phyloP scores from a whole-genome alignment of 805 yeast genomes.

The Suhomyces vadensis region DNA sequence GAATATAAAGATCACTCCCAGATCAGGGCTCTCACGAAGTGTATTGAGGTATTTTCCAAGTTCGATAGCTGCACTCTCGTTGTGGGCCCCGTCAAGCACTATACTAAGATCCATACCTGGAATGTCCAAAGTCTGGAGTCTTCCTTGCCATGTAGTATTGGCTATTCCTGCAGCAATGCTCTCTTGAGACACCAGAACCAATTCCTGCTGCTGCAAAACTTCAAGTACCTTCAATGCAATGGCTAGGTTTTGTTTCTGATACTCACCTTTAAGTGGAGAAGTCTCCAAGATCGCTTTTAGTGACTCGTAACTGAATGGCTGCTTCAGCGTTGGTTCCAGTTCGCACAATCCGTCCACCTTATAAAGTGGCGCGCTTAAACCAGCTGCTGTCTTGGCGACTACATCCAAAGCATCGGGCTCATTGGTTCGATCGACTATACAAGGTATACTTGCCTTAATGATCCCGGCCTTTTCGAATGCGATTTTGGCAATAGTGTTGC shows the following conservation, averaged over 20 bases:
- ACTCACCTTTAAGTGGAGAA: slow-evolving; percentile 68
- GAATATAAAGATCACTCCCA: slow-evolving; percentile 56
- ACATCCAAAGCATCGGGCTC: slow-evolving; percentile 48
- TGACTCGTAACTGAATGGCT: neutral
- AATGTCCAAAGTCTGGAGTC: slow-evolving; percentile 55
- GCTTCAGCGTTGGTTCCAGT: neutral
- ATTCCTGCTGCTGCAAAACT: slow-evolving; percentile 28
- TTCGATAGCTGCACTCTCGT: slow-evolving; percentile 79
- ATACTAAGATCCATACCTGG: slow-evolving; percentile 29
- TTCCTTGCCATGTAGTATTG: slow-evolving; percentile 78
- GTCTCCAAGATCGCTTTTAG: slow-evolving; percentile 1
- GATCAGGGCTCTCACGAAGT: slow-evolving; percentile 17
- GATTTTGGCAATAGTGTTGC: slow-evolving; percentile 61
- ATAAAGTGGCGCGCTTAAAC: slow-evolving; percentile 27
- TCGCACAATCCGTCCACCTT: slow-evolving; percentile 21
- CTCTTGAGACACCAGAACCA: slow-evolving; percentile 42
- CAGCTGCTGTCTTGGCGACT: slow-evolving; percentile 39
- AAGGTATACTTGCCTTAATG: slow-evolving; percentile 58
- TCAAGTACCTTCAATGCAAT: slow-evolving; percentile 64
- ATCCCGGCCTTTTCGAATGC: slow-evolving; percentile 88
- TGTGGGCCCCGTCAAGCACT: slow-evolving; percentile 91
- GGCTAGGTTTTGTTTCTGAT: slow-evolving; percentile 69
- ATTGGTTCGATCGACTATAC: slow-evolving; percentile 75
- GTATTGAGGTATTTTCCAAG: slow-evolving; percentile 52
- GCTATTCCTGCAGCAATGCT: slow-evolving; percentile 53